A percentile compares a stretch with the other conserved stretches of the same genome.
These are phyloP conservation scores for Tetracentron sinense DNA, from an alignment of 164 flowering plant species.

Conservation along the genomic window DNA sequence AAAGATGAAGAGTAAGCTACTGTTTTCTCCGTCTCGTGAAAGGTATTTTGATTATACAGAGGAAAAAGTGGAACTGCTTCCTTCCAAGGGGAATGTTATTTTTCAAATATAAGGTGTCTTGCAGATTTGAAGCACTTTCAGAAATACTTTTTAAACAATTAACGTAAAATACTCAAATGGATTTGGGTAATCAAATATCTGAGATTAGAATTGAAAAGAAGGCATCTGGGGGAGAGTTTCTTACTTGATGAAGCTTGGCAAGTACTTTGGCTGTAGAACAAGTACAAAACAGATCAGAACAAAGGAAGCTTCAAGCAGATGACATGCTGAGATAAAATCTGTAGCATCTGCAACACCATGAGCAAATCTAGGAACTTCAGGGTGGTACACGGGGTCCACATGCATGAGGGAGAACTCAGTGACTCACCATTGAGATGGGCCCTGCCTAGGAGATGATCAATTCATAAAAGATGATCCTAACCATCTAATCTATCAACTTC, in stretches of 20 bases:
- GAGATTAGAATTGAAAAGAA: background rate
- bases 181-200: background rate
- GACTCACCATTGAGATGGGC: background rate
- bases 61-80: too few species aligned
- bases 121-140: background rate
- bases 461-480: background rate
- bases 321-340: background rate
- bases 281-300: slow-evolving; percentile 18
- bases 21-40: too few species aligned
- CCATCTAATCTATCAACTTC: background rate
- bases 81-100: too few species aligned
- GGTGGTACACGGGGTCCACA: background rate
- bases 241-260: slow-evolving; percentile 95
- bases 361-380: background rate
- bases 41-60: too few species aligned
- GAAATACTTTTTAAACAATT: background rate
- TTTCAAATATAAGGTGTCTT: background rate
- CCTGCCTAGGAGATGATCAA: background rate
- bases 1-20: too few species aligned
- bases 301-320: slow-evolving; percentile 4
- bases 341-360: background rate
- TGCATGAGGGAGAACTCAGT: background rate
- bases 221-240: slow-evolving; percentile 13
- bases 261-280: slow-evolving; percentile 80
- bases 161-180: background rate